Evolutionary conservation across 1,139 yeast species (phyloP).

Genomic region (Zygoascus meyerae): DNA sequence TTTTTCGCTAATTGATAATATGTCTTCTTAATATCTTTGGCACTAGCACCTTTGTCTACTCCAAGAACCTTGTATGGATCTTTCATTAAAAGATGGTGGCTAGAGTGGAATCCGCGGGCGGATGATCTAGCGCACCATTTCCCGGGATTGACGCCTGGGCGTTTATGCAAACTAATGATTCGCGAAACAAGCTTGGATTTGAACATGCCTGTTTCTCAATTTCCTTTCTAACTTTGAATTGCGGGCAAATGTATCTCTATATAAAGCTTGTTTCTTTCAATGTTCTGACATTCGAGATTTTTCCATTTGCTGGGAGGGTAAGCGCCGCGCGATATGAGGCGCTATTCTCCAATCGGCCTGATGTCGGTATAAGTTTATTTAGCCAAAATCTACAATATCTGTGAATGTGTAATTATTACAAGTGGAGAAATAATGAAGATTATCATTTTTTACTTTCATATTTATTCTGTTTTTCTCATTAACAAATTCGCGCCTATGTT

Average conservation of each 20-base stretch:
- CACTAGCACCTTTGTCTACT: constrained; percentile 61
- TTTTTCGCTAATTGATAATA: constrained; percentile 90
- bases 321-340: constrained; percentile 1
- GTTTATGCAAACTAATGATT: not conserved
- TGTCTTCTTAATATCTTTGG: constrained; percentile 87
- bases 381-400: no score
- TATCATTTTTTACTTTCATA: no score
- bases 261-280: not conserved
- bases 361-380: no score
- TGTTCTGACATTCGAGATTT: not conserved
- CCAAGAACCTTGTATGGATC: constrained; percentile 89
- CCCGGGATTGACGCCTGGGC: not conserved
- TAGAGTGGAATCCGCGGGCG: constrained; percentile 7
- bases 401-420: no score
- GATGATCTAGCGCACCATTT: constrained; percentile 2
- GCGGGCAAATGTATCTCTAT: not conserved
- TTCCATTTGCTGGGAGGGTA: constrained; percentile 2
- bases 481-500: not conserved
- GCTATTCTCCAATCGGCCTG: not conserved
- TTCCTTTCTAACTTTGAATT: not conserved
- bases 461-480: not conserved
- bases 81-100: constrained; percentile 28
- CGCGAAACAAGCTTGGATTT: constrained; percentile 1
- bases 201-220: not conserved
- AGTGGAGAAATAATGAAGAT: no score